Base-by-base conservation (phyloP, 1,284 basidiomycete genomes). In the Puccinia polysora region DNA sequence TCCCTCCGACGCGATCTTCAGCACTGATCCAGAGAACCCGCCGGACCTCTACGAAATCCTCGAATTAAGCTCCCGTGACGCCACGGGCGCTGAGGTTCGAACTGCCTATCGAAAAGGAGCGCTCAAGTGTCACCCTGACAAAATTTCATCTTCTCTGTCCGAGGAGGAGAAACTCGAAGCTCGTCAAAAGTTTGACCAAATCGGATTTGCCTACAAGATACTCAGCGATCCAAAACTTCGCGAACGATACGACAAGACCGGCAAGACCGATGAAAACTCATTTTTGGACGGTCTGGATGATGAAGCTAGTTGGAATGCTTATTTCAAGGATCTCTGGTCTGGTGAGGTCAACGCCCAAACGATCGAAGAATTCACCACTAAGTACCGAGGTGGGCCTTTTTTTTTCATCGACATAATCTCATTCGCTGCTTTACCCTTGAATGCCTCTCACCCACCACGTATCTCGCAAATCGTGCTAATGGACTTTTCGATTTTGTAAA, bases 341-440 rank as follows among this genome's bases (percentile, higher is more conserved):
- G 69, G 69, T 10, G 60, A 63, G 36, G 69, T 72, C 2, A 72
- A 72, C 49, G 36, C 58, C n/a, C 58, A 62, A 36, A 63, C 69
- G 28, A 72, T 72, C 58, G 69, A 63, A 45, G 69, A 72, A 72
- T 72, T 72, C 58, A 53, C 69, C 1, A 63, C 63, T 18, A 63
- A 62, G 20, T 72, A 72, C 43, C 69, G 49, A 56, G 69, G 69
- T 72, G 1, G 28, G 60, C 15, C 14, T 14, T 23, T 30, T 25
- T 23, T 56, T 45, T 59, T 49, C 5, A 30, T 58, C 38, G 20
- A 8, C 50, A 30, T 49, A 23, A 53, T 34, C 14, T 8, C 18
- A 4, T 25, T 49, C n/a, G 1, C n/a, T 28, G n/a, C 6, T 52
- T 5, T 0, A n/a, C 34, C 2, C 20, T 38, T 2, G 1, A 34